phyloP scores from a whole-genome alignment of 2,329 filamentous ascomycete genomes.

The Talaromyces sp. region DNA sequence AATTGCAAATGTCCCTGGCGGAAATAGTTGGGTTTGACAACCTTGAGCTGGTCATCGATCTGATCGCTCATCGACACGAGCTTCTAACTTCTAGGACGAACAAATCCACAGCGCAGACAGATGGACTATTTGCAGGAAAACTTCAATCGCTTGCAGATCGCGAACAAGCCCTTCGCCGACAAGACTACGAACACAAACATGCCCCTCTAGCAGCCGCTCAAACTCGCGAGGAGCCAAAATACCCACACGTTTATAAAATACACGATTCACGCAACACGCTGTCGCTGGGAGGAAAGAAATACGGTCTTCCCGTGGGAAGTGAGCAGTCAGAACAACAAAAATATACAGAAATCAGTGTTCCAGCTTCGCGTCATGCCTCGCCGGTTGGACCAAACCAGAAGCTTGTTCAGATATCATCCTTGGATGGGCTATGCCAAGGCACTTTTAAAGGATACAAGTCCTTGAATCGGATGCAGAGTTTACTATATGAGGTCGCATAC shows the following conservation, averaged over 20 bases:
- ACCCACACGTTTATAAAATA: constrained; percentile 87
- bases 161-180: constrained; percentile 68
- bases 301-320: constrained; percentile 72
- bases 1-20: constrained; percentile 83
- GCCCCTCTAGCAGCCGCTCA: constrained; percentile 65
- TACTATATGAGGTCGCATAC: constrained; percentile 93
- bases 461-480: constrained; percentile 95
- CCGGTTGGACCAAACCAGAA: constrained; percentile 66
- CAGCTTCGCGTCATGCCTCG: constrained; percentile 71
- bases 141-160: constrained; percentile 72
- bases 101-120: constrained; percentile 30
- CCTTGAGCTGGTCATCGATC: constrained; percentile 83
- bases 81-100: constrained; percentile 47
- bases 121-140: constrained; percentile 45
- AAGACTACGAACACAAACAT: constrained; percentile 79
- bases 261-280: constrained; percentile 83
- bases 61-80: constrained; percentile 71
- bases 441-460: constrained; percentile 93
- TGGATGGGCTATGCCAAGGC: constrained; percentile 83
- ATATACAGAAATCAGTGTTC: constrained; percentile 86
- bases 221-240: constrained; percentile 64
- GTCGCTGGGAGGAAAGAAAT: constrained; percentile 73
- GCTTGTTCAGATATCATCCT: constrained; percentile 69
- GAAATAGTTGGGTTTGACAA: constrained; percentile 92
- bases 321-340: constrained; percentile 65